Percentiles rank a stretch among this genome's conserved stretches.
These are phyloP conservation scores for Ceratocystis albifundus DNA, from an alignment of 2,329 filamentous ascomycete species.

Conservation along the genomic window DNA sequence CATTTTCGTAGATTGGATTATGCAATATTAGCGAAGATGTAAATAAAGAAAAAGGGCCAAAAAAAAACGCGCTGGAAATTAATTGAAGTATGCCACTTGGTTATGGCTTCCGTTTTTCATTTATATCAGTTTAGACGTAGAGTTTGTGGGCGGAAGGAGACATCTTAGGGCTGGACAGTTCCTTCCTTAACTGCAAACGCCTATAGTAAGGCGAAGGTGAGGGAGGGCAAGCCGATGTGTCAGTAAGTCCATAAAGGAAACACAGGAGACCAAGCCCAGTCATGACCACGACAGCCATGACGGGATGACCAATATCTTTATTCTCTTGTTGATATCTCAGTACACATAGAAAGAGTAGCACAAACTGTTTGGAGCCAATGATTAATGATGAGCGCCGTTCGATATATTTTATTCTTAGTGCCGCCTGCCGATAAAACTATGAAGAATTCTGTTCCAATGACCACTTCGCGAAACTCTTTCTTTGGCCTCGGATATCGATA, in stretches of 20 bases:
- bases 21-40: neutral
- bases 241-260: neutral
- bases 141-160: slow-evolving; percentile 11
- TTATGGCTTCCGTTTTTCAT: neutral
- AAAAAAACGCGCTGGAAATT: neutral
- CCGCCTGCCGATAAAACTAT: neutral
- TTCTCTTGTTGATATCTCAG: neutral
- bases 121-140: no score
- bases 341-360: no score
- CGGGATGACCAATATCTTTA: neutral
- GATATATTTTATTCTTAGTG: neutral
- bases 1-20: neutral
- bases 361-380: neutral
- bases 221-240: neutral
- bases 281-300: neutral
- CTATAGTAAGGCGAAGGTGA: neutral
- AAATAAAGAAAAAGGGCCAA: neutral
- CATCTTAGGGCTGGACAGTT: neutral
- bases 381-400: neutral
- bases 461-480: slow-evolving; percentile 70
- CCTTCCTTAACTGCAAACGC: neutral
- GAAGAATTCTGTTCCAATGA: slow-evolving; percentile 34
- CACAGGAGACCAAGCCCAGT: neutral
- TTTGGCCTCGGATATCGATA: slow-evolving; percentile 72
- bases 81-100: no score